Evolutionary conservation across 371 early-diverging fungal genomes (phyloP).

Genomic region (Mucor ambiguus): DNA sequence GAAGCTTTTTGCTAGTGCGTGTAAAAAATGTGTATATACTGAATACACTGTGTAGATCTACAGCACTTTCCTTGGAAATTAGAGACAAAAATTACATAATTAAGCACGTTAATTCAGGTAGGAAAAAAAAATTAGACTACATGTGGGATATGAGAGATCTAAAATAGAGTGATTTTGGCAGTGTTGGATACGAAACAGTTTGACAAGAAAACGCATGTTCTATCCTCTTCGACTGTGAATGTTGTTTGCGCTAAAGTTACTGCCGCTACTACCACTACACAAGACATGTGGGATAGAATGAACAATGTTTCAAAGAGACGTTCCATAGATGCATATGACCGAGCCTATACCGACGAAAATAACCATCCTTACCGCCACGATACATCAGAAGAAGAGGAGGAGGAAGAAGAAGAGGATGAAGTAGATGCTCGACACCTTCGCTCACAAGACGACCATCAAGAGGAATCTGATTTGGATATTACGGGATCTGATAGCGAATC

Average conservation of each 20-base stretch:
- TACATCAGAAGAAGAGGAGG: slow-evolving; percentile 7
- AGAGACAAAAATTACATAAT: slow-evolving; percentile 20
- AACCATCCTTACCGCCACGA: slow-evolving; percentile 9
- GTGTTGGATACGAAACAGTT: slow-evolving; percentile 24
- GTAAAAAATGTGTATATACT: neutral
- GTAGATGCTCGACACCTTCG: neutral
- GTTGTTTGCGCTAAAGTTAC: slow-evolving; percentile 33
- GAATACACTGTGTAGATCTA: slow-evolving; percentile 10
- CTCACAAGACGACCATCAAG: neutral
- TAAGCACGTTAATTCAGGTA: slow-evolving; percentile 30
- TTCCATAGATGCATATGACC: slow-evolving; percentile 15
- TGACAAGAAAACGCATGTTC: slow-evolving; percentile 19
- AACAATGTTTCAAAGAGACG: slow-evolving; percentile 20
- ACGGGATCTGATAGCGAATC: neutral
- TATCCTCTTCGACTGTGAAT: slow-evolving; percentile 32
- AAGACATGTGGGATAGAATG: slow-evolving; percentile 36
- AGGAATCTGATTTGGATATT: slow-evolving; percentile 14
- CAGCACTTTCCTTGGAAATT: slow-evolving; percentile 18
- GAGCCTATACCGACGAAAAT: slow-evolving; percentile 6
- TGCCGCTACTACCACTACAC: slow-evolving; percentile 20
- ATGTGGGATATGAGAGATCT: too few species aligned
- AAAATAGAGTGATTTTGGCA: neutral
- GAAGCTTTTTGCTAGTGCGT: neutral
- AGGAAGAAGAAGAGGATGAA: slow-evolving; percentile 12
- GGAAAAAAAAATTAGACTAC: too few species aligned